Evolutionary conservation across 2,329 filamentous ascomycete species (phyloP), one percentile per base, ranked within the genome.

Genomic region (Clonostachys rhizophaga): DNA sequence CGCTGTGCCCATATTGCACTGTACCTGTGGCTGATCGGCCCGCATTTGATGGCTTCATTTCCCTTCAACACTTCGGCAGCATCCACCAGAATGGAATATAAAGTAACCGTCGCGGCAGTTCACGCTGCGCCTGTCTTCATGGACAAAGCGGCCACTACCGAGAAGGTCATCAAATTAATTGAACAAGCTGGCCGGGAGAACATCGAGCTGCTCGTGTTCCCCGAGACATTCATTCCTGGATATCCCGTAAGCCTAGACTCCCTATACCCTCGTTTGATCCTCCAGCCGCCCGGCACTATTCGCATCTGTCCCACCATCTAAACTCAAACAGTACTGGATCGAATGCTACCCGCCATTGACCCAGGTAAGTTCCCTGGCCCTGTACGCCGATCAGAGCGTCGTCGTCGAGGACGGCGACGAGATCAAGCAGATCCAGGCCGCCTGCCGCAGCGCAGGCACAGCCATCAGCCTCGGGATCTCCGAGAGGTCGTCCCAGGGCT

Each of bases 201-300:
- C 0, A 75, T 76, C 8, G 67, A 78, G 18, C 59, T 81, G 4
- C 66, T 80, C 12, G 70, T 78, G 24, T 79, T 80, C 51, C 75
- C 77, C 0, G 76, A 80, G 54, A 69, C 72, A 0, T 76, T 66
- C 53, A 75, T 80, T 40, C 67, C 76, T 0, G 76, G 71, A 0
- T 81, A 30, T 30, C 24, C 24, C 9, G 24, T 30, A 30, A 30
- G 24, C 24, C 24, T 30, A 30, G 24, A 30, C 24, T 30, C 9
- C 9, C 8, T 9, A 30, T 30, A 30, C 24, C 24, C 24, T 30
- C 24, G 8, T 30, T 30, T 30, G 24, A 30, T 30, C 24, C 24
- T 30, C 24, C 24, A 30, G 24, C 24, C 24, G 9, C 24, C 24
- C 24, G 24, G 24, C 24, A 30, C 24, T 30, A 30, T 30, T 30